Conservation (phyloP, 225 moss, liverwort and hornwort species). For the Takakia lepidozioides region DNA sequence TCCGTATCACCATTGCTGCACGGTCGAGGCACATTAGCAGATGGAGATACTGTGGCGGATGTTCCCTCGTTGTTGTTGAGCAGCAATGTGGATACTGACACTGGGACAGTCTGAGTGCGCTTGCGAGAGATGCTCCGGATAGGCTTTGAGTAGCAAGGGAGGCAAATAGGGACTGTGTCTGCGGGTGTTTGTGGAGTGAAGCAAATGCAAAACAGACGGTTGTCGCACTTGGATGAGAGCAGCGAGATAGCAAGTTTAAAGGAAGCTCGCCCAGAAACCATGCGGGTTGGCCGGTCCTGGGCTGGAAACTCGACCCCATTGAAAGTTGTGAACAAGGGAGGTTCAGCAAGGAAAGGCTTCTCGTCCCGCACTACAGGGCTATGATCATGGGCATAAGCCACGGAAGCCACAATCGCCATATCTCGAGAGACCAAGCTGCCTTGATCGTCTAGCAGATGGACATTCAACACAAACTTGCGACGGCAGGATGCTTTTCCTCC, state of each 20-base stretch:
- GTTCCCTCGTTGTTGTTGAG: slow-evolving; percentile 52
- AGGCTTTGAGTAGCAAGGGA: slow-evolving; percentile 93
- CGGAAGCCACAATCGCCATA: slow-evolving; percentile 91
- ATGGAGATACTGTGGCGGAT: slow-evolving; percentile 30
- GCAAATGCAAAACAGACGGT: slow-evolving; percentile 90
- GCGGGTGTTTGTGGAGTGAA: slow-evolving; percentile 72
- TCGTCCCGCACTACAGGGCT: slow-evolving; percentile 93
- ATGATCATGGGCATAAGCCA: slow-evolving; percentile 88
- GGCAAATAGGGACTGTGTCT: slow-evolving; percentile 49
- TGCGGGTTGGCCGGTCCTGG: slow-evolving; percentile 92
- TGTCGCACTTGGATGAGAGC: slow-evolving; percentile 96
- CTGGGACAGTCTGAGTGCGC: slow-evolving; percentile 62
- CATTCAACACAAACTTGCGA: slow-evolving; percentile 88
- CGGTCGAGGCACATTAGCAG: slow-evolving; percentile 26
- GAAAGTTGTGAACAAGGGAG: slow-evolving; percentile 95
- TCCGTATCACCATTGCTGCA: slow-evolving; percentile 32
- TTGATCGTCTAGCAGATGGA: slow-evolving; percentile 85
- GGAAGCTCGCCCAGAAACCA: slow-evolving; percentile 94
- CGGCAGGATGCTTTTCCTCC: slow-evolving; percentile 97
- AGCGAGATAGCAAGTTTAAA: slow-evolving; percentile 97
- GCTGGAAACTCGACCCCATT: slow-evolving; percentile 98
- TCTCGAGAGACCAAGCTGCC: slow-evolving; percentile 75
- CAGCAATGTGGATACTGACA: slow-evolving; percentile 41
- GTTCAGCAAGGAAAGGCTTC: slow-evolving; percentile 93
- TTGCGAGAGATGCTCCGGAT: slow-evolving; percentile 98